These are phyloP conservation scores for Paraphaeosphaeria minitans DNA, from an alignment of 2,329 filamentous ascomycete genomes.

Conservation along the genomic window DNA sequence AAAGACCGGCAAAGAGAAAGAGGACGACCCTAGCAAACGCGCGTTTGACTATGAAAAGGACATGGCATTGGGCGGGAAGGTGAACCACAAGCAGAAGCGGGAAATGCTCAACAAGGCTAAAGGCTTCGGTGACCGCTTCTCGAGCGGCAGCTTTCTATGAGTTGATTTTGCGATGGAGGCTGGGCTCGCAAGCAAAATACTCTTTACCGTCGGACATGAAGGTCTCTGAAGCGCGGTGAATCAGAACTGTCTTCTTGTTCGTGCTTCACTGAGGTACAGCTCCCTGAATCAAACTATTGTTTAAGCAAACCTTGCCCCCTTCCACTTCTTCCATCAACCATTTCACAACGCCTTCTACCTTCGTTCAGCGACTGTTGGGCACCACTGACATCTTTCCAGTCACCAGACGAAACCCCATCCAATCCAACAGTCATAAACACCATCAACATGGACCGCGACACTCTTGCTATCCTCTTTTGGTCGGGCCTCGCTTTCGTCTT, in stretches of 20 bases:
- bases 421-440: no score
- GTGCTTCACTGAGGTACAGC: background rate
- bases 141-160: conserved; percentile 69
- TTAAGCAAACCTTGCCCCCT: background rate
- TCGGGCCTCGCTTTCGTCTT: no score
- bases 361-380: no score
- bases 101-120: conserved; percentile 80
- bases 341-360: no score
- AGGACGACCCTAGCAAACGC: conserved; percentile 86
- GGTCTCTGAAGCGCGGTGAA: background rate
- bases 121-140: conserved; percentile 82
- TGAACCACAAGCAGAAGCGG: conserved; percentile 73
- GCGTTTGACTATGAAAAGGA: conserved; percentile 94
- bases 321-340: background rate
- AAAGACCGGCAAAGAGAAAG: conserved; percentile 66
- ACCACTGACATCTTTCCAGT: no score
- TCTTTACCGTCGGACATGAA: background rate
- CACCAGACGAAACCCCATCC: no score
- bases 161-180: background rate
- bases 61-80: conserved; percentile 75
- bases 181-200: background rate
- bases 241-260: background rate
- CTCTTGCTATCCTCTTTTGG: no score
- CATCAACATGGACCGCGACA: no score
- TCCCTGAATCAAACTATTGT: background rate